Evolutionary conservation across 768 basidiomycete species (phyloP).

Genomic region (Candolleomyces eurysporus): DNA sequence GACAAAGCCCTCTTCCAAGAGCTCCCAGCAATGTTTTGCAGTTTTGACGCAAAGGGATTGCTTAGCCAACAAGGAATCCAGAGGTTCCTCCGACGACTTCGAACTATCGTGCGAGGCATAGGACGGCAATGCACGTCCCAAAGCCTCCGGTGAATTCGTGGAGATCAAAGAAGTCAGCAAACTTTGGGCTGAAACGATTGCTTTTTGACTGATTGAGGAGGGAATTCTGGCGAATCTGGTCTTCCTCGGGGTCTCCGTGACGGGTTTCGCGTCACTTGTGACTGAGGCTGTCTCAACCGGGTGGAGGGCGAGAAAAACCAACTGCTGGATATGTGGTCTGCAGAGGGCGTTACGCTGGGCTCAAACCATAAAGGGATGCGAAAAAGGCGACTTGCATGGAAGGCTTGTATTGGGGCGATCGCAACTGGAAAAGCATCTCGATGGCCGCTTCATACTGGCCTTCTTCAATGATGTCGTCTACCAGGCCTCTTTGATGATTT

Average conservation of each 20-base stretch:
- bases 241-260: slow-evolving; percentile 42
- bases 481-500: slow-evolving; percentile 30
- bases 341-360: slow-evolving; percentile 6
- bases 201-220: slow-evolving; percentile 40
- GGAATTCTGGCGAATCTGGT: slow-evolving; percentile 34
- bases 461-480: slow-evolving; percentile 76
- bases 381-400: slow-evolving; percentile 44
- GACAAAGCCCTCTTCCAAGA: slow-evolving; percentile 55
- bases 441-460: slow-evolving; percentile 73
- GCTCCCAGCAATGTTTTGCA: slow-evolving; percentile 59
- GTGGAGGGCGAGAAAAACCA: slow-evolving; percentile 71
- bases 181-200: slow-evolving; percentile 50
- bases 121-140: slow-evolving; percentile 55
- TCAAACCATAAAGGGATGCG: background rate
- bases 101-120: slow-evolving; percentile 32
- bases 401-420: slow-evolving; percentile 55
- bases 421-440: slow-evolving; percentile 57
- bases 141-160: slow-evolving; percentile 54
- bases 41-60: slow-evolving; percentile 53
- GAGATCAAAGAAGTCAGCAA: slow-evolving; percentile 53
- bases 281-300: slow-evolving; percentile 32
- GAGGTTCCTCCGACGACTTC: slow-evolving; percentile 13
- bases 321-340: slow-evolving; percentile 64
- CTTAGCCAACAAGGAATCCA: slow-evolving; percentile 56
- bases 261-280: slow-evolving; percentile 16